phyloP scores from a whole-genome alignment of 163 green algal genomes.

The Chlamydomonas reinhardtii region DNA sequence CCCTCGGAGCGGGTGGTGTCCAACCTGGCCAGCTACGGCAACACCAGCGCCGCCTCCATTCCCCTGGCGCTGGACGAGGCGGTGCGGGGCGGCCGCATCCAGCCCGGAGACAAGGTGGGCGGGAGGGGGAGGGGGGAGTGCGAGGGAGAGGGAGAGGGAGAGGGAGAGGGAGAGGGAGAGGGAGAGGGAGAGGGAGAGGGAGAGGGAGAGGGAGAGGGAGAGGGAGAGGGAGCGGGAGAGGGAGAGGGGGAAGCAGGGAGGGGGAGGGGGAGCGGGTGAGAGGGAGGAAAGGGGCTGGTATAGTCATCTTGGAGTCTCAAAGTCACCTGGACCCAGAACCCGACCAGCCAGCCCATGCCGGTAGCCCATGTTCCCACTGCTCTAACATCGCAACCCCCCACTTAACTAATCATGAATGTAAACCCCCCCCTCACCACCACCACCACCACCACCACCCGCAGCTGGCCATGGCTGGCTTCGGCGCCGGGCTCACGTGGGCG shows the following conservation, averaged over 20 bases:
- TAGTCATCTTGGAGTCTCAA: no score
- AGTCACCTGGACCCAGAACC: no score
- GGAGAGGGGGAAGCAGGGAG: no score
- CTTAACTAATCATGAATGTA: no score
- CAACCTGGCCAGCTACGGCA: conserved; percentile 98
- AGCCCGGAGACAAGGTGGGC: conserved; percentile 79
- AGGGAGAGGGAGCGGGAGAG: no score
- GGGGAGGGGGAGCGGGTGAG: no score
- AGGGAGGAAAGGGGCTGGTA: no score
- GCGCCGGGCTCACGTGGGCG: conserved; percentile 95
- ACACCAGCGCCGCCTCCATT: conserved; percentile 97
- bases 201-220: no score
- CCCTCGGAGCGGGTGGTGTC: conserved; percentile 86
- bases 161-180: conserved; percentile 7
- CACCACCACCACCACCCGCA: conserved; percentile 38
- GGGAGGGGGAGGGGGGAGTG: not conserved
- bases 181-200: no score
- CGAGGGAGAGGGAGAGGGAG: not conserved
- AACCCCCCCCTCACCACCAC: not conserved
- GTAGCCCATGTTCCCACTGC: no score
- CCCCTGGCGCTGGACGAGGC: conserved; percentile 96
- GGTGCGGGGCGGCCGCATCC: conserved; percentile 86
- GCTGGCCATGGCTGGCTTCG: conserved; percentile 96
- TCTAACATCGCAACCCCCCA: no score
- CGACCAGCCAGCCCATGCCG: no score